Evolutionary conservation across 306 rosid genomes (phyloP), one percentile per base, ranked within the genome.

Genomic region (Prunus padus): DNA sequence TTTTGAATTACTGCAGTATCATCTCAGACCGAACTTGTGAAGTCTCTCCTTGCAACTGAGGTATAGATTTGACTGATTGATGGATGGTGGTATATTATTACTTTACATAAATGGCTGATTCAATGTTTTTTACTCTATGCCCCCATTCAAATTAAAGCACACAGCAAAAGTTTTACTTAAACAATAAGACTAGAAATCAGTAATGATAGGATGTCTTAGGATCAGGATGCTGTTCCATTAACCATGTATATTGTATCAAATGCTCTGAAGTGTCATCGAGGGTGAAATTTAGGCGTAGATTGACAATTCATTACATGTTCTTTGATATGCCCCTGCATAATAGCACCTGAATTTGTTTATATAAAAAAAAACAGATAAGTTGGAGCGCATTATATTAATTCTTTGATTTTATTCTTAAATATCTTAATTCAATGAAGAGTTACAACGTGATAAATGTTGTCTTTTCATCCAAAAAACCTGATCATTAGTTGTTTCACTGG

Each of bases 31-130:
- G 93, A 90, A 67, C 89, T 95, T 68, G 82, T 95, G 71, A 88
- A 80, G 79, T 84, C 96, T 79, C 96, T 95, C 71, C 92, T 95
- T 65, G 96, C 89, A 71, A 84, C 97, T 64, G 99, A 89, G 99
- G 99, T 95, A 65, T 57, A 64, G 56, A 64, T 8, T 75, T 73
- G 11, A 66, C 45, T 15, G 20, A 55, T 33, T 78, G 47, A 37
- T 65, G 77, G 30, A 46, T 47, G 46, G 40, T 46, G 20, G 11
- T 72, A 26, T 23, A 33, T 62, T 19, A 65, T 65, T 47, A 40
- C 19, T 19, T 28, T 31, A 50, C 45, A 18, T 7, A 28, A 33
- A 33, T 20, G 42, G 25, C 4, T 47, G 59, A 30, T 54, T 33
- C 42, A 25, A 55, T 65, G 44, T 8, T 52, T 42, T 20, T n/a